A percentile compares a stretch with the other conserved stretches of the same genome.
Conservation (phyloP, 768 basidiomycete genomes). For the Pulveroboletus sp. region DNA sequence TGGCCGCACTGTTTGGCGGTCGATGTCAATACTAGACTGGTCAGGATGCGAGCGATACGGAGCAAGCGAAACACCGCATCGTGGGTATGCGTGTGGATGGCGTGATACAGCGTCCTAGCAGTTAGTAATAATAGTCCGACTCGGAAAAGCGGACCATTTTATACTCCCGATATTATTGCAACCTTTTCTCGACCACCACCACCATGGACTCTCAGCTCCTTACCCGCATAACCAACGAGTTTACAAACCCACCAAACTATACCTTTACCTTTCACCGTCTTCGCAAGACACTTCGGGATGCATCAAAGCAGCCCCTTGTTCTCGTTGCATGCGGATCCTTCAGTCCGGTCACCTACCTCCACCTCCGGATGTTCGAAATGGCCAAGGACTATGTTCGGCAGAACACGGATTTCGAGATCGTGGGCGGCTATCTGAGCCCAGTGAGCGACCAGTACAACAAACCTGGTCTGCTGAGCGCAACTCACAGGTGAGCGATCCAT, state of each 20-base stretch:
- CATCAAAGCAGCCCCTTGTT: conserved; percentile 79
- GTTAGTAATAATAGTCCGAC: background rate
- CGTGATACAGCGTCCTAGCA: conserved; percentile 9
- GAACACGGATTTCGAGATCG: conserved; percentile 89
- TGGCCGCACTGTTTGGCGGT: background rate
- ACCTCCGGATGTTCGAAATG: conserved; percentile 99
- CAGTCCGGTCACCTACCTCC: conserved; percentile 96
- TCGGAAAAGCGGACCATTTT: too few relatives aligned
- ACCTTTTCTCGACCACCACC: conserved; percentile 5
- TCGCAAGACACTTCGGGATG: conserved; percentile 51
- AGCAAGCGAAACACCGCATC: background rate
- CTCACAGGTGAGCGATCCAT: conserved; percentile 69
- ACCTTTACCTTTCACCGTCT: conserved; percentile 68
- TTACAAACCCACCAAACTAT: conserved; percentile 67
- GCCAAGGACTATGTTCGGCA: conserved; percentile 93
- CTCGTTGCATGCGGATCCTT: conserved; percentile 98
- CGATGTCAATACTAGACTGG: background rate
- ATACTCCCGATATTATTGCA: too few relatives aligned
- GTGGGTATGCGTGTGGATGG: conserved; percentile 26
- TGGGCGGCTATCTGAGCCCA: conserved; percentile 95
- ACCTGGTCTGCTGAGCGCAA: conserved; percentile 83
- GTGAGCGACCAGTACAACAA: conserved; percentile 98
- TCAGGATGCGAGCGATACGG: background rate
- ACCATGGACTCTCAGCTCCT: conserved; percentile 26
- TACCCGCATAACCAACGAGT: conserved; percentile 29